Evolutionary conservation across 2,329 filamentous ascomycete genomes (phyloP), one percentile per base, ranked within the genome.

Genomic region (Penicillium hordei): DNA sequence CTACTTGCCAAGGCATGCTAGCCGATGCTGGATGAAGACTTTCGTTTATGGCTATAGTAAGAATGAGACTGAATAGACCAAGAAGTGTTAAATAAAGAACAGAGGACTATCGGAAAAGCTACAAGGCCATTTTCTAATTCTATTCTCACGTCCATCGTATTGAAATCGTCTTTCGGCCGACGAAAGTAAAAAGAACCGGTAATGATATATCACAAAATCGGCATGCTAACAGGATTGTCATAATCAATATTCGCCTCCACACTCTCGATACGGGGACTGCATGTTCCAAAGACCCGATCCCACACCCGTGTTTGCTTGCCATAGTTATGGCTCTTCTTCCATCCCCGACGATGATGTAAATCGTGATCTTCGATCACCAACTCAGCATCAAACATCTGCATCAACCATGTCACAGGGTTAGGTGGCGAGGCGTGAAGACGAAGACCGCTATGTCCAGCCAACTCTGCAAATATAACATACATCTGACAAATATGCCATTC

Each of bases 261-360:
- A 27, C 50, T 52, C 31, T 52, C 50, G 9, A 52, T 52, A 5
- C 50, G 40, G 17, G 50, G 23, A n/a, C 17, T 25, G 31, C 50
- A 53, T 10, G 50, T 53, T 15, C 50, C 42, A 29, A 53, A 46
- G 4, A 53, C 5, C 21, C 50, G 50, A 34, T 53, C 50, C 42
- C 50, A 53, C n/a, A 53, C 50, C 13, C 50, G 40, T 6, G 50
- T 53, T n/a, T 53, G 50, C 23, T 53, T 53, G 4, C 50, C 50
- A 45, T 53, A 53, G n/a, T 53, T 53, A 44, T 46, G 50, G 25
- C 50, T 53, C 31, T 46, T 53, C 40, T 53, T 53, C 50, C 42
- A 53, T 8, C 50, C 50, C 12, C 27, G 50, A 23, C 40, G 42
- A 31, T 53, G 50, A 53, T 53, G 50, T 23, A 53, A 38, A 53